Conservation (phyloP, 1,139 yeast species). For the Citeromyces hawaiiensis region DNA sequence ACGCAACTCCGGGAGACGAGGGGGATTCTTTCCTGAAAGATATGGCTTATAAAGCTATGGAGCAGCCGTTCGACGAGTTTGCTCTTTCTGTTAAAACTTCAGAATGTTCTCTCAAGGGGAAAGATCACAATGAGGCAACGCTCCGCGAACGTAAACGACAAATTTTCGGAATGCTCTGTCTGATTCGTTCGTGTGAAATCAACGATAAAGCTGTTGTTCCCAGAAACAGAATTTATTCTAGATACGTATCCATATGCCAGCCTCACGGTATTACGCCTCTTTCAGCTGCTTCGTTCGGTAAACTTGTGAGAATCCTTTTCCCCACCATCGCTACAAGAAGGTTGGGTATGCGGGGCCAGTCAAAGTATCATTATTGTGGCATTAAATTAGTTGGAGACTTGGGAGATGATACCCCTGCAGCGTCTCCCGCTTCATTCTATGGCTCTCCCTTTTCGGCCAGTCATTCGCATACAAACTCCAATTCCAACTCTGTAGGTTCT, state of each 20-base stretch:
- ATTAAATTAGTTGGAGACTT: slow-evolving; percentile 46
- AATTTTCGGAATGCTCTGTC: slow-evolving; percentile 73
- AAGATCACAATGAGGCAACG: slow-evolving; percentile 8
- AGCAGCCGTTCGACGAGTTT: slow-evolving; percentile 32
- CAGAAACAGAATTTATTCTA: slow-evolving; percentile 68
- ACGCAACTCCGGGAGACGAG: slow-evolving; percentile 23
- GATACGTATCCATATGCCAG: slow-evolving; percentile 66
- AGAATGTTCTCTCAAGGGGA: slow-evolving; percentile 18
- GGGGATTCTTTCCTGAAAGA: slow-evolving; percentile 34
- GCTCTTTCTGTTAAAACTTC: slow-evolving; percentile 34
- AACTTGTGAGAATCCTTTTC: slow-evolving; percentile 58
- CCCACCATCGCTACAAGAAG: slow-evolving; percentile 75
- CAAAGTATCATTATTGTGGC: slow-evolving; percentile 88
- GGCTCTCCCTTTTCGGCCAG: slow-evolving; percentile 3
- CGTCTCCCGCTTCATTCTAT: slow-evolving; percentile 9
- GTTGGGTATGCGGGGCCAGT: slow-evolving; percentile 79
- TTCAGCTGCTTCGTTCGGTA: slow-evolving; percentile 83
- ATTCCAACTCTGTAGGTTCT: slow-evolving; percentile 6
- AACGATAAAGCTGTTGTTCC: slow-evolving; percentile 68
- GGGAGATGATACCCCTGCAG: slow-evolving; percentile 8
- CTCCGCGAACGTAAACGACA: slow-evolving; percentile 57
- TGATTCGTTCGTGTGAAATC: slow-evolving; percentile 54
- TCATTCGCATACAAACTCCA: slow-evolving; percentile 3
- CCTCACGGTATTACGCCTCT: slow-evolving; percentile 54
- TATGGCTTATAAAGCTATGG: slow-evolving; percentile 29